Evolutionary conservation across 305 asterid species (phyloP).

Genomic region (Andrographis paniculata): DNA sequence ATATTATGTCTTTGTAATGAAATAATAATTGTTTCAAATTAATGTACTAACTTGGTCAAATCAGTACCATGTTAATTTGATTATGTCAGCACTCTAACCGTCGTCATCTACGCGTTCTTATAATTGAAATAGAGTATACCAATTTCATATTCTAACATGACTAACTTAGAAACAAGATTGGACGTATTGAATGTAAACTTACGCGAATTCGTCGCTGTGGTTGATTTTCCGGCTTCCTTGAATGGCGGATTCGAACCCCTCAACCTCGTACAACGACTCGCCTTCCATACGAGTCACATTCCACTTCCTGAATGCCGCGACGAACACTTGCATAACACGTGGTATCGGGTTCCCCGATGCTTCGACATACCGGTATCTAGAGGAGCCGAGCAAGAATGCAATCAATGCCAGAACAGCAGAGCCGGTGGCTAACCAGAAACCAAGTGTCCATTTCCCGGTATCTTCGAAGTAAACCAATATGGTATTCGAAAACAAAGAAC

Average conservation of each 20-base stretch:
- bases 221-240: constrained; percentile 20
- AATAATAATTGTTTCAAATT: too few relatives aligned
- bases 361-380: constrained; percentile 16
- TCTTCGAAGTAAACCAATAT: constrained; percentile 24
- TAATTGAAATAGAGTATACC: too few relatives aligned
- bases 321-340: constrained; percentile 20
- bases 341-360: constrained; percentile 22
- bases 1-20: too few relatives aligned
- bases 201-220: constrained; percentile 15
- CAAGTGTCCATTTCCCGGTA: constrained; percentile 21
- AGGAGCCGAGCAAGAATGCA: constrained; percentile 16
- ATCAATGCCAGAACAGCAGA: constrained; percentile 16
- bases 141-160: too few relatives aligned
- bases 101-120: too few relatives aligned
- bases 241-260: constrained; percentile 21
- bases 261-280: constrained; percentile 17
- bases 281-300: background rate
- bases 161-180: too few relatives aligned
- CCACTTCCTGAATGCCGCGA: constrained; percentile 18
- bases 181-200: too few relatives aligned
- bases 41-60: background rate
- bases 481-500: constrained; percentile 25
- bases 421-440: constrained; percentile 18
- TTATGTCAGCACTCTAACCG: too few relatives aligned
- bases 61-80: background rate